These are phyloP conservation scores for Chenopodium album DNA, from an alignment of 148 eudicot genomes.

Conservation along the genomic window DNA sequence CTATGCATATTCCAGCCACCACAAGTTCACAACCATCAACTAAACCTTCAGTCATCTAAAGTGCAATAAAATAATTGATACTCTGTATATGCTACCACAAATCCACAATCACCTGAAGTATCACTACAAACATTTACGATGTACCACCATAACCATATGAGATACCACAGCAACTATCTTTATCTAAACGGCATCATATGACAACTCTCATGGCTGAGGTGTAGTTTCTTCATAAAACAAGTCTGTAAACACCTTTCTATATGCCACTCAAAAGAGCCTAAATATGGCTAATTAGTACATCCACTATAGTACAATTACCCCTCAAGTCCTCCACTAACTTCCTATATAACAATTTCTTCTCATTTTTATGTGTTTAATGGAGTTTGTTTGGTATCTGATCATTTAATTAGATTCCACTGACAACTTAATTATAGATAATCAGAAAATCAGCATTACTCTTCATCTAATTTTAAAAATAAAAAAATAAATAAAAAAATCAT, in stretches of 20 bases:
- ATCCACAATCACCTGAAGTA: not conserved
- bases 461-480: no score
- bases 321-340: constrained; percentile 11
- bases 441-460: constrained; percentile 1
- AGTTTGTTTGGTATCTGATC: constrained; percentile 24
- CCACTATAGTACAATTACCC: constrained; percentile 12
- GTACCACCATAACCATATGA: not conserved
- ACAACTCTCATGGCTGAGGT: not conserved
- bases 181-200: not conserved
- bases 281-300: not conserved
- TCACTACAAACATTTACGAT: not conserved
- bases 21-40: not conserved
- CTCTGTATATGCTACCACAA: no score
- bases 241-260: not conserved
- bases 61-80: not conserved
- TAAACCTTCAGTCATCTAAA: not conserved
- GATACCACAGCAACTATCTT: not conserved
- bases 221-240: not conserved
- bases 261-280: not conserved
- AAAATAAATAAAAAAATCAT: not conserved
- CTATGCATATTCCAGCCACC: not conserved
- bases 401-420: constrained; percentile 20
- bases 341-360: not conserved
- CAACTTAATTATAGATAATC: constrained; percentile 2
- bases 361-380: constrained; percentile 24